A percentile compares a stretch with the other conserved stretches of the same genome.
Evolutionary conservation across 129 eudicot genomes (phyloP).

Genomic region (Flaveria sonorensis): DNA sequence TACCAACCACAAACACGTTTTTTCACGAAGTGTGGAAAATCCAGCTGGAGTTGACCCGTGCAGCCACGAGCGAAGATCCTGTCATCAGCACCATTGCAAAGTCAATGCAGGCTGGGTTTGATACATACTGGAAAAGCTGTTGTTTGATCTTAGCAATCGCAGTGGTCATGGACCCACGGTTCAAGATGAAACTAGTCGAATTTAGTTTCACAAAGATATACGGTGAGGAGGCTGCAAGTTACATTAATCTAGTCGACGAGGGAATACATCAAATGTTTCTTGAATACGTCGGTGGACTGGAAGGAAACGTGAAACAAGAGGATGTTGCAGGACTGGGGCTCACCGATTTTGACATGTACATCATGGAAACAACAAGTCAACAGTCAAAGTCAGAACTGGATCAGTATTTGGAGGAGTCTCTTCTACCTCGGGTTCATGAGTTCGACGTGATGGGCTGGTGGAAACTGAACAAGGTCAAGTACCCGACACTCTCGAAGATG

Average conservation of each 20-base stretch:
- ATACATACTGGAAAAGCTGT: conserved; percentile 72
- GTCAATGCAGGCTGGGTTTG: conserved; percentile 75
- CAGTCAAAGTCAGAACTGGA: conserved; percentile 69
- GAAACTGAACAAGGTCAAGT: conserved; percentile 71
- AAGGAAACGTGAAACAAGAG: conserved; percentile 46
- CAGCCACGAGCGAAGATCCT: conserved; percentile 63
- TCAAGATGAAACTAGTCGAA: conserved; percentile 91
- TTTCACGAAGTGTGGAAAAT: conserved; percentile 98
- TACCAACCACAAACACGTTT: conserved; percentile 76
- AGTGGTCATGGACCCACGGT: conserved; percentile 96
- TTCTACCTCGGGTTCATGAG: conserved; percentile 76
- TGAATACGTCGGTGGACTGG: conserved; percentile 59
- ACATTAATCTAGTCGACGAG: conserved; percentile 72
- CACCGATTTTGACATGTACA: conserved; percentile 71
- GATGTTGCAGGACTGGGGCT: conserved; percentile 67
- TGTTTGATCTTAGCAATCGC: conserved; percentile 78
- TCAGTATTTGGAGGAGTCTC: conserved; percentile 80
- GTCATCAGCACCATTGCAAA: conserved; percentile 49
- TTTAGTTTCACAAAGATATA: conserved; percentile 88
- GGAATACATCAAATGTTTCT: conserved; percentile 88
- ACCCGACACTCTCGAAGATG: conserved; percentile 82
- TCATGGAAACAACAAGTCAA: conserved; percentile 80
- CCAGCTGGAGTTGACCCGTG: conserved; percentile 83
- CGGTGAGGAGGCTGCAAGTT: conserved; percentile 65
- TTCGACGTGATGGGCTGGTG: conserved; percentile 95